A percentile compares a stretch with the other conserved stretches of the same genome.
Conservation (phyloP, 2,329 filamentous ascomycete genomes). For the Xylaria sp. region DNA sequence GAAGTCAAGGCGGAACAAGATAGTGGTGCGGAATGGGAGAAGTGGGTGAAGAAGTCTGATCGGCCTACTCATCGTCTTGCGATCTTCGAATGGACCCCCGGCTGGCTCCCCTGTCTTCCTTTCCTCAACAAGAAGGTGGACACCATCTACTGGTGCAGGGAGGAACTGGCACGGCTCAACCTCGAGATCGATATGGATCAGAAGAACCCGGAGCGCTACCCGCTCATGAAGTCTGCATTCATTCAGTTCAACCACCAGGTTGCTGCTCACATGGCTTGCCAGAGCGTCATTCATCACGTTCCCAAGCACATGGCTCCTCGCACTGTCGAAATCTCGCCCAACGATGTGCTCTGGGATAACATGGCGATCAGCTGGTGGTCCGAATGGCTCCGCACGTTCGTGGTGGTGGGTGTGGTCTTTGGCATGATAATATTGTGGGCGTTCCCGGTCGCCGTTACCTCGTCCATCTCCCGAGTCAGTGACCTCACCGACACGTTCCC, state of each 20-base stretch:
- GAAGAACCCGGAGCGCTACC: conserved; percentile 79
- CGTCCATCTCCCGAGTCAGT: conserved; percentile 76
- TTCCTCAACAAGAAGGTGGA: conserved; percentile 88
- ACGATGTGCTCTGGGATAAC: conserved; percentile 95
- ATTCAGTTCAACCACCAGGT: conserved; percentile 99
- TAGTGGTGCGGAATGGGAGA: conserved; percentile 74
- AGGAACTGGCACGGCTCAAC: conserved; percentile 84
- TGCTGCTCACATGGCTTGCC: conserved; percentile 96
- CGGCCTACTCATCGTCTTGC: conserved; percentile 83
- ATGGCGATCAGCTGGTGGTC: conserved; percentile 97
- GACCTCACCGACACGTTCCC: conserved; percentile 64
- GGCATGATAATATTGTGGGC: conserved; percentile 88
- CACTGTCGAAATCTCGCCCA: conserved; percentile 89
- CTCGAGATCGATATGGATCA: conserved; percentile 92
- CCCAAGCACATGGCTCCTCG: conserved; percentile 93
- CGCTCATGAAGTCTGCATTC: conserved; percentile 93
- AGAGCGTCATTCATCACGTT: conserved; percentile 85
- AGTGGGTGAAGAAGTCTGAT: conserved; percentile 78
- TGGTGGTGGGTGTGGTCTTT: conserved; percentile 66
- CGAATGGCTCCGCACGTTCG: conserved; percentile 70
- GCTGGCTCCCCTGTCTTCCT: conserved; percentile 79
- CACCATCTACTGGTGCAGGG: conserved; percentile 88
- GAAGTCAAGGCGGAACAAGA: conserved; percentile 61
- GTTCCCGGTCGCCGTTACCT: conserved; percentile 86
- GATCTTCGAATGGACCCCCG: conserved; percentile 53